These are phyloP conservation scores for Linanthus parryae DNA, from an alignment of 148 eudicot genomes.

Conservation along the genomic window DNA sequence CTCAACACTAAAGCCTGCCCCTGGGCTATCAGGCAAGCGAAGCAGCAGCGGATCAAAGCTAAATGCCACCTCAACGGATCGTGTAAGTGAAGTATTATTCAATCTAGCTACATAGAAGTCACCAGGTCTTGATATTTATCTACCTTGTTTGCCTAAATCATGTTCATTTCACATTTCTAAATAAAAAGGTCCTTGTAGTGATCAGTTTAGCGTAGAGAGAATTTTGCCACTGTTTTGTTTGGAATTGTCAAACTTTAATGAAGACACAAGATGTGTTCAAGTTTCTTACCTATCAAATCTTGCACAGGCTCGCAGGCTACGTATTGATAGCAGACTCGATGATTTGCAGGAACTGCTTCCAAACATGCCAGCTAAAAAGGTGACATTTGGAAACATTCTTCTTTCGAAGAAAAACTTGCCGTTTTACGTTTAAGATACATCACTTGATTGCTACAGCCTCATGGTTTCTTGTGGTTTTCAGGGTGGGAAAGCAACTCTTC, in stretches of 20 bases:
- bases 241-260: conserved; percentile 1
- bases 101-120: background rate
- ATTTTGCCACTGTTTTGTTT: background rate
- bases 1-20: too few species aligned
- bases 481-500: conserved; percentile 22
- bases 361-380: conserved; percentile 26
- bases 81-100: conserved; percentile 22
- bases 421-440: background rate
- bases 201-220: background rate
- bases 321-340: conserved; percentile 23
- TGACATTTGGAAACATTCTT: background rate
- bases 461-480: conserved; percentile 28
- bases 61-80: conserved; percentile 25
- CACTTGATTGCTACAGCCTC: background rate
- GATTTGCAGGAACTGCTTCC: conserved; percentile 38
- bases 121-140: background rate
- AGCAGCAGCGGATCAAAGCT: conserved; percentile 13
- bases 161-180: background rate
- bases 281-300: conserved; percentile 7
- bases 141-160: background rate
- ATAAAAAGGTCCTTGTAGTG: background rate
- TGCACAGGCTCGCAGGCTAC: conserved; percentile 31
- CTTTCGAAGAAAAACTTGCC: background rate
- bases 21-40: conserved; percentile 7
- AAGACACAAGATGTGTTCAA: background rate